Conservation (phyloP, 1,284 basidiomycete genomes). For the Ceratobasidium sp. region DNA sequence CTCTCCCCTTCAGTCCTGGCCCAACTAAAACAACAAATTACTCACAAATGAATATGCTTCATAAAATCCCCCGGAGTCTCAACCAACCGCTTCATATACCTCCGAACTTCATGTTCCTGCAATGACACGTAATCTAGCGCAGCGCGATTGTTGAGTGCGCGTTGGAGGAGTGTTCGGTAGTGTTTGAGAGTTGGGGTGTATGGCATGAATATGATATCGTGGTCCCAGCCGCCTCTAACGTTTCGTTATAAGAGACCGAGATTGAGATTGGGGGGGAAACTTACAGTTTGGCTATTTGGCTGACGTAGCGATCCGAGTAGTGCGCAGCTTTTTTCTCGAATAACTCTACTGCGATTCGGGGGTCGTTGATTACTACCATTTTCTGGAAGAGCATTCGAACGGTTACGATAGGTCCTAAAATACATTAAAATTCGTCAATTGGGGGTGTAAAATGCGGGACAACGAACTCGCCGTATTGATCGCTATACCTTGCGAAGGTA, state of each 20-base stretch:
- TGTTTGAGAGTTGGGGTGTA: constrained; percentile 23
- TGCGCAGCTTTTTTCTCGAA: constrained; percentile 36
- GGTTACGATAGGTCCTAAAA: constrained; percentile 21
- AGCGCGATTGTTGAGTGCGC: constrained; percentile 42
- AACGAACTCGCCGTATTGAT: constrained; percentile 15
- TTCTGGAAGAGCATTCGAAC: constrained; percentile 26
- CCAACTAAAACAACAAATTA: background rate
- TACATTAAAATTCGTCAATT: no score
- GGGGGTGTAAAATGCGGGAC: no score
- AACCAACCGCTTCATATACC: constrained; percentile 16
- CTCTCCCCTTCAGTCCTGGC: background rate
- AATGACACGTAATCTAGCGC: constrained; percentile 31
- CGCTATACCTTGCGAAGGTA: constrained; percentile 10
- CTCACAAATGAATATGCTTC: constrained; percentile 37
- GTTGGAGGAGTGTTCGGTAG: constrained; percentile 39
- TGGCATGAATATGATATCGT: constrained; percentile 32
- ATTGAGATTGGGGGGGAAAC: background rate
- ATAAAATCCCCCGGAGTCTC: constrained; percentile 33
- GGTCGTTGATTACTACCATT: constrained; percentile 28
- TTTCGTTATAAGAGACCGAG: no score
- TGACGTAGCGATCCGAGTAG: constrained; percentile 37
- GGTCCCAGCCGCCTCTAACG: constrained; percentile 28
- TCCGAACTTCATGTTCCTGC: constrained; percentile 32
- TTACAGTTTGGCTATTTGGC: constrained; percentile 30
- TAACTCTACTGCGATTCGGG: constrained; percentile 16